Conservation (phyloP, 1,284 basidiomycete species). For the Sanghuangporus sanghuang region DNA sequence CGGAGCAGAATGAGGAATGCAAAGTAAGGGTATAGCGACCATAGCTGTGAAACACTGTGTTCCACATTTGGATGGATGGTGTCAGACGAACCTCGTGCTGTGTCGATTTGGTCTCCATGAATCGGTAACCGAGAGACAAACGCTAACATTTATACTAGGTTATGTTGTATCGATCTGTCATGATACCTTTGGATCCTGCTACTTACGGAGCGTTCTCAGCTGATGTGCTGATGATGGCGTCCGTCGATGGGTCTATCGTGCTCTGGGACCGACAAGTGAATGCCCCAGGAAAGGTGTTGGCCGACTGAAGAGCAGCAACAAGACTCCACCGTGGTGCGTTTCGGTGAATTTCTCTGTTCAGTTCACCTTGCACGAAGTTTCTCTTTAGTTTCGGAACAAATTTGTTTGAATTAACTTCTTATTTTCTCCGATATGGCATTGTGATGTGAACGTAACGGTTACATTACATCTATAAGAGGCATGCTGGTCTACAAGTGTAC, state of each 20-base stretch:
- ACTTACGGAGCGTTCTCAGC: slow-evolving; percentile 67
- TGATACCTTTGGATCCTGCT: slow-evolving; percentile 47
- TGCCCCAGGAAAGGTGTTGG: slow-evolving; percentile 66
- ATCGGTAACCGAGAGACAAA: slow-evolving; percentile 34
- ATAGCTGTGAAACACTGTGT: slow-evolving; percentile 24
- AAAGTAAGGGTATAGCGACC: slow-evolving; percentile 30
- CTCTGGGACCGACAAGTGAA: slow-evolving; percentile 84
- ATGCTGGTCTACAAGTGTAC: slow-evolving; percentile 91
- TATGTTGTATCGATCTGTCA: slow-evolving; percentile 27
- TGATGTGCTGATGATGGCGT: slow-evolving; percentile 85
- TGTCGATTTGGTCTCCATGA: slow-evolving; percentile 17
- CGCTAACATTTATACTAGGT: slow-evolving; percentile 57
- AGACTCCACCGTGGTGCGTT: slow-evolving; percentile 94
- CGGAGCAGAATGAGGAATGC: slow-evolving; percentile 92
- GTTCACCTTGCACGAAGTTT: neutral
- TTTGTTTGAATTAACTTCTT: neutral
- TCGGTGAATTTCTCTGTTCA: slow-evolving; percentile 45
- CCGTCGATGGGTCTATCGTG: slow-evolving; percentile 89
- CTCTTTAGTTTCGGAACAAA: neutral
- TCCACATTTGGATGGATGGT: slow-evolving; percentile 28
- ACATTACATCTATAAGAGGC: slow-evolving; percentile 51
- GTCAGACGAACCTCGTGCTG: slow-evolving; percentile 29
- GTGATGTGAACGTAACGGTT: neutral
- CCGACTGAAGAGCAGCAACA: slow-evolving; percentile 80
- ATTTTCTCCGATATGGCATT: neutral